phyloP scores from a whole-genome alignment of 192 early-diverging fungal genomes.

The Coemansia sp. region DNA sequence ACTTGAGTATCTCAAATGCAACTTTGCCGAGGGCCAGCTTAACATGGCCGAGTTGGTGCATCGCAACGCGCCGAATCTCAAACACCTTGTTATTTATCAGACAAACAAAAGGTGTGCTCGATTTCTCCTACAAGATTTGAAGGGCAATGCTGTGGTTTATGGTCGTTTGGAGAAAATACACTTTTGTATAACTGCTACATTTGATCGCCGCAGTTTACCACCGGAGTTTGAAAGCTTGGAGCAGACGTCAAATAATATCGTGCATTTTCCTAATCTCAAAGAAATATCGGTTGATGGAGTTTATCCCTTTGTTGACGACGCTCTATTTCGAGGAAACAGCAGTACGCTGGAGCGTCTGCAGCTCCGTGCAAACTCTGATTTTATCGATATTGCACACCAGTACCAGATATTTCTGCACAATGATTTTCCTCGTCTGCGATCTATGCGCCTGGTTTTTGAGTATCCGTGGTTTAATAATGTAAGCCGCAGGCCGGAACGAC shows the following conservation, averaged over 20 bases:
- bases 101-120: neutral
- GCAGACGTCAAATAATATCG: neutral
- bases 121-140: neutral
- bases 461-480: neutral
- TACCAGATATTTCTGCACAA: neutral
- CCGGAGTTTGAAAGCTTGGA: neutral
- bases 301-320: neutral
- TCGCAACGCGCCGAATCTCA: no score
- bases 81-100: no score
- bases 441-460: neutral
- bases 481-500: neutral
- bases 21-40: no score
- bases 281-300: neutral
- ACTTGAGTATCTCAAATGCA: no score
- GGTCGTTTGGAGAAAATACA: neutral
- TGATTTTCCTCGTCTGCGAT: neutral
- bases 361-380: neutral
- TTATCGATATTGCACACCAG: neutral
- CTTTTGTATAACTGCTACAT: no score
- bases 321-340: neutral
- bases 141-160: neutral
- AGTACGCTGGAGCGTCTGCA: neutral
- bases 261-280: neutral
- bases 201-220: neutral
- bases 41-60: no score